Base-by-base conservation (phyloP, 257 asterid genomes). In the Craterostigma plantagineum region DNA sequence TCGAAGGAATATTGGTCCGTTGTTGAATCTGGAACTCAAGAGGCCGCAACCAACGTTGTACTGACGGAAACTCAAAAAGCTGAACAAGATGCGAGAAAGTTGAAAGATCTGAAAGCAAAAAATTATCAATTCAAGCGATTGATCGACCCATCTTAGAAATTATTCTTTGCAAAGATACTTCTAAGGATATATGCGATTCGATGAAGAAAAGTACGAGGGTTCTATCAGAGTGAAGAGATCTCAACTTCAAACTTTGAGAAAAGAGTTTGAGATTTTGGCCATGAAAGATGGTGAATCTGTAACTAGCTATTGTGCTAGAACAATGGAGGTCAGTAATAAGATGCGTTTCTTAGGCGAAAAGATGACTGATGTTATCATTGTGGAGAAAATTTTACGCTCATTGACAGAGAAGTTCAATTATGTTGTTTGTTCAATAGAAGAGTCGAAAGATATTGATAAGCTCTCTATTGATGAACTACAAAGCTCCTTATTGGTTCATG, bases 171-270 rank as follows among this genome's bases (percentile, higher is more conserved):
- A n/a, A n/a, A n/a, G n/a, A n/a, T n/a, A n/a, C 72, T 71, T 77
- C 97, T 0, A 65, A 58, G 55, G 92, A 34, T 34, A 34, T 34
- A 6, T 34, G 37, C 8, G 37, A 34, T 11, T 34, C 37, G 11
- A 7, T 34, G 7, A 34, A 34, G 11, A 7, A 34, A 34, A 34
- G 37, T 34, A 34, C 11, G 7, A 34, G 11, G 37, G 11, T 11
- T 6, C 37, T 34, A 34, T 11, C 7, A 7, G 37, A 6, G 37
- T 34, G 37, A 34, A 34, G 37, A 34, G 37, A 34, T 6, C 37
- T 34, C 7, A 6, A 34, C 37, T 34, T 7, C 37, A 34, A 11
- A 11, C 37, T 34, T 11, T 34, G 7, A 7, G 37, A 6, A 7
- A 34, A 11, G 11, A 34, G 11, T 34, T n/a, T n/a, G n/a, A n/a